Evolutionary conservation across 768 basidiomycete genomes (phyloP), one percentile per base, ranked within the genome.

Genomic region (Tulasnella sp.): DNA sequence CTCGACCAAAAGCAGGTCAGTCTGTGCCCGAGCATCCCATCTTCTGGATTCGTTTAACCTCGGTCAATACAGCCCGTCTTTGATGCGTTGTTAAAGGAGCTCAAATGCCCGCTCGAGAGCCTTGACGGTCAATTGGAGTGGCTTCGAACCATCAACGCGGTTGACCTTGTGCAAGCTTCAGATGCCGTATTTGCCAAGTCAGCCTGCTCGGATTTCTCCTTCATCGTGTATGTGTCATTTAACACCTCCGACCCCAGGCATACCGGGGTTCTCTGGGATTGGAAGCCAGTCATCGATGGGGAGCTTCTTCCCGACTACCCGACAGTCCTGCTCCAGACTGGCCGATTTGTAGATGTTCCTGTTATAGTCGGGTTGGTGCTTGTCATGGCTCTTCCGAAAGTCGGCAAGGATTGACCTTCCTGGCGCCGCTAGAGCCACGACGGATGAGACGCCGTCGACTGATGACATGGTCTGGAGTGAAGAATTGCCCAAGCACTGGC

Each of bases 341-440:
- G 88, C 4, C 84, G 86, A 26, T 88, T 89, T 76, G 83, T 85
- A 0, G 82, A 84, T n/a, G 87, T 91, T 4, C 88, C 89, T 6
- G 81, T 91, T 3, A 87, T 92, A 42, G 87, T 90, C 42, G 89
- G 90, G 90, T 90, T 81, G 44, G 48, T 35, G 13, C 29, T 13
- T 32, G 15, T 13, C 23, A 67, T 16, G 32, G 11, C 29, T 11
- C 5, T 67, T 5, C 32, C 61, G 11, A 13, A 35, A 9, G 61
- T 67, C 11, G 26, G 86, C 82, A 26, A 74, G 77, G 67, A 67
- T 70, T 37, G 74, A 44, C n/a, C 18, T 48, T 32, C 67, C 40
- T 76, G 6, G n/a, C 57, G 44, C 46, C 67, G 35, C 35, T 35
- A 73, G 29, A 70, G 75, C 51, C 35, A 26, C 75, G 86, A 74